Percentiles rank a stretch among this genome's conserved stretches.
Conservation (phyloP, 805 yeast genomes). For the Lipomyces spencermartinsiae region DNA sequence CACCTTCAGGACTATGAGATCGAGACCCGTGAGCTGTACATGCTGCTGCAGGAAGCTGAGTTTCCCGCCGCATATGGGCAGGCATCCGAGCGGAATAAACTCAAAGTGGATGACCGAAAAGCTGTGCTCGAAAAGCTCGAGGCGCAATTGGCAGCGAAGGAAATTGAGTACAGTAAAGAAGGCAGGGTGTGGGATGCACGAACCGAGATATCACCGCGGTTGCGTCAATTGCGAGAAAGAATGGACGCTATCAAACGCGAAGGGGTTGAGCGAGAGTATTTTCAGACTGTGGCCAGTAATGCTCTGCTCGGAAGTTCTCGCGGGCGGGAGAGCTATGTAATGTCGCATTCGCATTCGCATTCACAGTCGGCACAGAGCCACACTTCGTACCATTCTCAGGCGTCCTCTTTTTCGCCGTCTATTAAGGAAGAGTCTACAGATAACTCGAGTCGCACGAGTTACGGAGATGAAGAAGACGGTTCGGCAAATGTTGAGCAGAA, state of each 20-base stretch:
- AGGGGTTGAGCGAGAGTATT: slow-evolving; percentile 80
- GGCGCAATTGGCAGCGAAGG: slow-evolving; percentile 43
- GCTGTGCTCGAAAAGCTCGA: slow-evolving; percentile 27
- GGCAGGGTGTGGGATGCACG: slow-evolving; percentile 52
- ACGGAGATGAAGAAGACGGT: slow-evolving; percentile 9
- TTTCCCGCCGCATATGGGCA: slow-evolving; percentile 19
- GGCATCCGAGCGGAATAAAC: neutral
- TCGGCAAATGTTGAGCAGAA: slow-evolving; percentile 17
- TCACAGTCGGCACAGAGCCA: slow-evolving; percentile 3
- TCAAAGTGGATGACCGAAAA: slow-evolving; percentile 19
- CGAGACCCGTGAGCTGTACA: slow-evolving; percentile 63
- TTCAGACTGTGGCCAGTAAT: slow-evolving; percentile 38
- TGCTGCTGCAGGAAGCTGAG: slow-evolving; percentile 57
- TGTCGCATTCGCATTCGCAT: slow-evolving; percentile 54
- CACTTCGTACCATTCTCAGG: neutral
- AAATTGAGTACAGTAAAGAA: slow-evolving; percentile 51
- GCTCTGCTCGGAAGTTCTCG: slow-evolving; percentile 55
- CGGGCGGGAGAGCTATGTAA: slow-evolving; percentile 79
- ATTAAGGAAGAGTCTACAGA: slow-evolving; percentile 10
- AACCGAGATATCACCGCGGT: slow-evolving; percentile 77
- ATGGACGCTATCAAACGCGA: slow-evolving; percentile 86
- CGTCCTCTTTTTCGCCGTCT: slow-evolving; percentile 10
- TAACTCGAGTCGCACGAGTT: neutral
- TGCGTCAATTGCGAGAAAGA: slow-evolving; percentile 75
- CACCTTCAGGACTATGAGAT: slow-evolving; percentile 56